Conservation (phyloP, 2,329 filamentous ascomycete species). For the Diatrype stigma region DNA sequence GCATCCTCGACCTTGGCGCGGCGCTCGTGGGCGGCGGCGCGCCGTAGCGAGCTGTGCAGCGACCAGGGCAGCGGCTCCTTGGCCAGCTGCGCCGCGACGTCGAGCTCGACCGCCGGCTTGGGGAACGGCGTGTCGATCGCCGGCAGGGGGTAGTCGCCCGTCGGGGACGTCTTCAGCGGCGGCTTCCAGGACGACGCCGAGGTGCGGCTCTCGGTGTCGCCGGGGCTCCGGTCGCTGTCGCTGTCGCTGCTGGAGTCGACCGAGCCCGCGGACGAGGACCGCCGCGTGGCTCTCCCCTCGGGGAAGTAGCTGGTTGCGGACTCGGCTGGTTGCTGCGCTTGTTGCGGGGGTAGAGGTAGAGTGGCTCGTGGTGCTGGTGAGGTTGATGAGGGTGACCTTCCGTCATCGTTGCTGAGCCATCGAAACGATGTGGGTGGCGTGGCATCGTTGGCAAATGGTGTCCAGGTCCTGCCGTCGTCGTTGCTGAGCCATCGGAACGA, state of each 20-base stretch:
- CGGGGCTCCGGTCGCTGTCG: slow-evolving; percentile 12
- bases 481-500: not conserved
- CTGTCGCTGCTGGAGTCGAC: slow-evolving; percentile 5
- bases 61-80: slow-evolving; percentile 24
- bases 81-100: slow-evolving; percentile 26
- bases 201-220: no score
- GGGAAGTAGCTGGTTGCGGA: not conserved
- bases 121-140: slow-evolving; percentile 23
- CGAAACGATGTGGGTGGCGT: not conserved
- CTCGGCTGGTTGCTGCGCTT: not conserved
- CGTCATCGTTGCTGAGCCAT: not conserved
- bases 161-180: slow-evolving; percentile 1
- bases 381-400: not conserved
- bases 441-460: not conserved
- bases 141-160: slow-evolving; percentile 20
- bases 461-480: not conserved
- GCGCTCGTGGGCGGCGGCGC: slow-evolving; percentile 13
- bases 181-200: no score
- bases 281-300: not conserved
- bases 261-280: not conserved
- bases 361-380: not conserved
- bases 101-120: slow-evolving; percentile 20
- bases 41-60: slow-evolving; percentile 23
- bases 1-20: slow-evolving; percentile 19
- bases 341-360: no score